Evolutionary conservation across 352 stramenopile genomes (phyloP), one percentile per base, ranked within the genome.

Genomic region (Peronospora farinosa): DNA sequence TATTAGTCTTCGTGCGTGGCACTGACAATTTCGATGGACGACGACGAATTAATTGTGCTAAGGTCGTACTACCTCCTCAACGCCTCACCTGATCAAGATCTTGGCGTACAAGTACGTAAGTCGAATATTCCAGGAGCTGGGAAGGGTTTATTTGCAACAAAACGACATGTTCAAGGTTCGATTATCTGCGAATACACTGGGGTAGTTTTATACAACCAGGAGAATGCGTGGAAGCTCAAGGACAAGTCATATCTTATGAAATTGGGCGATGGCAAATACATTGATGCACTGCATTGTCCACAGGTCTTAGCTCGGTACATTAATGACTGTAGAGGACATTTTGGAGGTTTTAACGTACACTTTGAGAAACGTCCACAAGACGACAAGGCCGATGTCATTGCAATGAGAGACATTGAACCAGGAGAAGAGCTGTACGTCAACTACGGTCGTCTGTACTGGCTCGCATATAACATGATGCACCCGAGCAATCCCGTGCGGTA

Each of bases 231-330:
- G 63, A 64, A 78, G 47, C 56, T 78, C 2, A 37, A 47, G 15
- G 78, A 90, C 63, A 90, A 92, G 55, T 57, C 67, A 13, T 92
- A 88, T 48, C 60, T 92, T 23, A 90, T 92, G 78, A 84, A 78
- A 31, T 57, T 92, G n/a, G 78, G 81, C 43, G 57, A 78, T n/a
- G 68, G 68, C 41, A 74, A 76, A 38, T 92, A 88, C 65, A 69
- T 92, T 25, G 81, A 92, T 55, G 77, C 81, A 15, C 59, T 65
- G 21, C n/a, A 78, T 16, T 67, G 48, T 4, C 51, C 51, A 0
- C 10, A 83, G 12, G 70, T 88, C 13, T 44, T 80, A 19, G 78
- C 81, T 2, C 55, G 81, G 10, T 93, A 83, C 60, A 91, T 93
- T 40, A 93, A 93, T 56, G 82, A 91, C 65, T 88, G 78, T 57